Base-by-base conservation (phyloP, 768 basidiomycete genomes). In the Agaricus subrufescens region DNA sequence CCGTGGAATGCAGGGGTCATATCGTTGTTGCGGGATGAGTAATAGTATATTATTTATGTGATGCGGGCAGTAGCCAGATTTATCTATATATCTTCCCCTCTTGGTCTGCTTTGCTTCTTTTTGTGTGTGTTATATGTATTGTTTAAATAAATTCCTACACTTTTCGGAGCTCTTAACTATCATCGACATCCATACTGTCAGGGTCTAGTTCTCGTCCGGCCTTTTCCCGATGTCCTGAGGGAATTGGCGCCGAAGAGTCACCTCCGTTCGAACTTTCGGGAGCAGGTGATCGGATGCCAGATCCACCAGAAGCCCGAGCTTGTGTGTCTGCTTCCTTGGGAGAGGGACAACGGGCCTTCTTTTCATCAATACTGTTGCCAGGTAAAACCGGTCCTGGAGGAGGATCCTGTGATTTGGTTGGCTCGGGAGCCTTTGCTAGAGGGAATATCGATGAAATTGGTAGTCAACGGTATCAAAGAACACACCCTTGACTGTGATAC, bases 1-100 rank as follows among this genome's bases (percentile, higher is more conserved):
- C 84, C 85, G n/a, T 79, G 85, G 23, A 85, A 82, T 2, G 76
- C 78, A 51, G 80, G 76, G 61, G 80, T 84, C 10, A 63, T 81
- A 46, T 73, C 78, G 19, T 64, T 85, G 34, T 82, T 85, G 47
- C 77, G 78, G 27, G 71, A 74, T 26, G 79, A 81, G 60, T 52
- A 37, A 60, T 54, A 46, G 26, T 25, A 38, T 39, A 38, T 14
- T 42, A 26, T 38, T 54, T 43, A 29, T 34, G 39, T 31, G 7
- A 26, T 29, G 19, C 11, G 31, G 25, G 47, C 11, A 38, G 46
- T 46, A 38, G 23, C 27, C 37, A 46, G 14, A 10, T 7, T 27
- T 42, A 29, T 49, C 47, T 46, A 46, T 44, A 27, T 23, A 42
- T 34, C 19, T 11, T 49, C 43, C 15, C 15, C 30, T 44, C 19